phyloP scores from a whole-genome alignment of 768 basidiomycete genomes.

The Boletus edulis region DNA sequence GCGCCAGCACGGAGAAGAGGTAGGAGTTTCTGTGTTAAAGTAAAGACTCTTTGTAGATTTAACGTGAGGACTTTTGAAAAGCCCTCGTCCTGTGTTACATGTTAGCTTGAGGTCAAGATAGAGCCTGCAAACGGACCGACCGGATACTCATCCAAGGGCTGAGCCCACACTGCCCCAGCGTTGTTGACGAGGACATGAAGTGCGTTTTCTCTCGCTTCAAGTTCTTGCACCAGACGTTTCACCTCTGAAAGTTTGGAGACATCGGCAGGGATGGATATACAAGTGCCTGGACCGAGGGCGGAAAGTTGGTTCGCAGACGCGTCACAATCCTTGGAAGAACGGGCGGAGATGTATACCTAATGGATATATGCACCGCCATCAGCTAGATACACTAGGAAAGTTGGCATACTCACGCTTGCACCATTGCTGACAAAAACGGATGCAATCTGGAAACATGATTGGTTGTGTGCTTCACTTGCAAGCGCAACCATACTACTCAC shows the following conservation, averaged over 20 bases:
- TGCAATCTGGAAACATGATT: slow-evolving; percentile 47
- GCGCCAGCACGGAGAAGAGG: slow-evolving; percentile 53
- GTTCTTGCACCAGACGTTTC: slow-evolving; percentile 47
- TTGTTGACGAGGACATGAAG: slow-evolving; percentile 65
- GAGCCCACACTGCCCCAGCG: slow-evolving; percentile 58
- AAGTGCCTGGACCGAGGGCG: slow-evolving; percentile 50
- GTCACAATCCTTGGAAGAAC: slow-evolving; percentile 50
- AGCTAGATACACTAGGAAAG: slow-evolving; percentile 5
- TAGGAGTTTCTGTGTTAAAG: slow-evolving; percentile 56
- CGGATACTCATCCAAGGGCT: slow-evolving; percentile 43
- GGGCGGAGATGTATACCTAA: slow-evolving; percentile 63
- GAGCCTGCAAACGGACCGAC: slow-evolving; percentile 26
- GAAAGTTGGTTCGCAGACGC: slow-evolving; percentile 52
- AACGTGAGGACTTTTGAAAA: slow-evolving; percentile 61
- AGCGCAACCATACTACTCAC: slow-evolving; percentile 27
- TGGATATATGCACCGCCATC: not conserved
- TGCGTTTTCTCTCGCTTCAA: slow-evolving; percentile 48
- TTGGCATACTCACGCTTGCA: slow-evolving; percentile 41
- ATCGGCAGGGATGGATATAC: slow-evolving; percentile 53
- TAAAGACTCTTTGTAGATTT: slow-evolving; percentile 64
- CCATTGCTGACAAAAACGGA: slow-evolving; percentile 62
- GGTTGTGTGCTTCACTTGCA: not conserved
- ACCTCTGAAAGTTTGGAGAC: slow-evolving; percentile 53
- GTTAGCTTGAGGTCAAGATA: not conserved
- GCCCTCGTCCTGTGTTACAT: slow-evolving; percentile 43